A percentile compares a stretch with the other conserved stretches of the same genome.
These are phyloP conservation scores for Aureobasidium sp. DNA, from an alignment of 2,329 filamentous ascomycete genomes.

Conservation along the genomic window DNA sequence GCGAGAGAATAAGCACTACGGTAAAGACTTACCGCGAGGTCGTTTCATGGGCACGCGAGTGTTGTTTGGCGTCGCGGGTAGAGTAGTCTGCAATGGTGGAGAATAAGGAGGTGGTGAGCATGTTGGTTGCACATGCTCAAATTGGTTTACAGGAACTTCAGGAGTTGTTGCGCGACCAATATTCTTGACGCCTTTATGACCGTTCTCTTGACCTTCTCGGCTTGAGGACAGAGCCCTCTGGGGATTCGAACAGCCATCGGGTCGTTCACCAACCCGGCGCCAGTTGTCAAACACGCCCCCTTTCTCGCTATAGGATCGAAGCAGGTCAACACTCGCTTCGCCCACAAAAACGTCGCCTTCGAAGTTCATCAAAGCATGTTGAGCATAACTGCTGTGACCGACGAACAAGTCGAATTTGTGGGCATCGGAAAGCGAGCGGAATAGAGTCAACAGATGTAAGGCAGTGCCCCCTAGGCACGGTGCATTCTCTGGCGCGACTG, in stretches of 20 bases:
- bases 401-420: background rate
- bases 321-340: background rate
- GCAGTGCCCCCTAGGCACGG: background rate
- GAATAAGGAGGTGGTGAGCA: background rate
- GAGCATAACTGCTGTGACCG: background rate
- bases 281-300: background rate
- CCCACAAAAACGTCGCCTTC: background rate
- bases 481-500: background rate
- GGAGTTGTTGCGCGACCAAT: background rate
- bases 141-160: background rate
- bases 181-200: background rate
- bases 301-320: background rate
- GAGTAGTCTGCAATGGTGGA: background rate
- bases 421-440: background rate
- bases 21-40: background rate
- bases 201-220: background rate
- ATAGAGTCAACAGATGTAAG: background rate
- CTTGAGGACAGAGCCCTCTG: background rate
- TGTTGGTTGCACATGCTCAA: background rate
- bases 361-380: background rate
- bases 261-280: background rate
- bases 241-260: background rate
- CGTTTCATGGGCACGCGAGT: background rate
- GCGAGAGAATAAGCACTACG: background rate
- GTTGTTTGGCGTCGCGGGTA: background rate